phyloP scores from a whole-genome alignment of 768 basidiomycete genomes.

The Mycena rebaudengoi region DNA sequence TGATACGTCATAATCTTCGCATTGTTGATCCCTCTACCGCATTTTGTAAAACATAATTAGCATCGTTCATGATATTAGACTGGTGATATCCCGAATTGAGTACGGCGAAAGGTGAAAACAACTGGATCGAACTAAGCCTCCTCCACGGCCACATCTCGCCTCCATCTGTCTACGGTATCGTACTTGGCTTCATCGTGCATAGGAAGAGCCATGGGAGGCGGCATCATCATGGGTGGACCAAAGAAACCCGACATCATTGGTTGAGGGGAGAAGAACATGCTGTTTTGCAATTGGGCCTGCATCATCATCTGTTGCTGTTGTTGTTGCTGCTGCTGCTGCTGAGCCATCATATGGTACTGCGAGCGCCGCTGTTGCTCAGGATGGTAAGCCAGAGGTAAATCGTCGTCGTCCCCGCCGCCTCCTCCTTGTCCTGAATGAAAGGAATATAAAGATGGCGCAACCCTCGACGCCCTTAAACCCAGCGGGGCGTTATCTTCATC shows the following conservation, averaged over 20 bases:
- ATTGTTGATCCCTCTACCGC: constrained; percentile 7
- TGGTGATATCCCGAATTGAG: too few relatives aligned
- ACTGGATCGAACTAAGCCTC: constrained; percentile 36
- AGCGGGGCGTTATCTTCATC: constrained; percentile 80
- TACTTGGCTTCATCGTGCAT: constrained; percentile 72
- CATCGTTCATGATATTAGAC: too few relatives aligned
- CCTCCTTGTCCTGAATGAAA: too few relatives aligned
- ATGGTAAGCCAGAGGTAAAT: constrained; percentile 74
- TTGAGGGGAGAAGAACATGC: constrained; percentile 74
- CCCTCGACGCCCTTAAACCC: constrained; percentile 69
- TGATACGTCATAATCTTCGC: constrained; percentile 9
- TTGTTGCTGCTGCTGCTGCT: constrained; percentile 49
- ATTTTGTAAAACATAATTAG: constrained; percentile 20
- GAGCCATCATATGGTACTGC: constrained; percentile 63
- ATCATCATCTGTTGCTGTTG: constrained; percentile 75
- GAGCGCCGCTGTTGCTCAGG: constrained; percentile 83
- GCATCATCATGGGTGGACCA: constrained; percentile 61
- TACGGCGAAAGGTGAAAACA: not conserved
- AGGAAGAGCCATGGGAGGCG: constrained; percentile 65
- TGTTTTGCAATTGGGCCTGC: constrained; percentile 80
- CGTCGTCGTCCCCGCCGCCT: constrained; percentile 65
- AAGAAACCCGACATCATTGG: constrained; percentile 81
- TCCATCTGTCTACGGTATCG: constrained; percentile 81
- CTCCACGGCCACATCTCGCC: constrained; percentile 79
- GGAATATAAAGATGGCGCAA: constrained; percentile 37